Evolutionary conservation across 2,329 filamentous ascomycete genomes (phyloP).

Genomic region (Raffaelea arxii): DNA sequence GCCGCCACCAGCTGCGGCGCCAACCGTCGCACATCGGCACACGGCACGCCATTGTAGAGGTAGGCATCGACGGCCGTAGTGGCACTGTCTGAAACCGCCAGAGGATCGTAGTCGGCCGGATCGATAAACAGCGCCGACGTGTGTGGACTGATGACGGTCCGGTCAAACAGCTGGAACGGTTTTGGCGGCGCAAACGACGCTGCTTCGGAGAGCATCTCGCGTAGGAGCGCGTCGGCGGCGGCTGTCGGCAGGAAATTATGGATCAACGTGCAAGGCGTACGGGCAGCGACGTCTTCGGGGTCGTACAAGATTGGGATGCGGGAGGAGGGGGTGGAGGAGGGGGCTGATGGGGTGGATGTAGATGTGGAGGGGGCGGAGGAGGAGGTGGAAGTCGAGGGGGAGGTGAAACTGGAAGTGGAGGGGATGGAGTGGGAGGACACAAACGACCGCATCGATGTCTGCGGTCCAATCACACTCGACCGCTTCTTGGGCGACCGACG

Average conservation of each 20-base stretch:
- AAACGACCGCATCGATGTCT: constrained; percentile 54
- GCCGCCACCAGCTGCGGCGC: constrained; percentile 66
- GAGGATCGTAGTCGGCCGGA: constrained; percentile 47
- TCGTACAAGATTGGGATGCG: constrained; percentile 77
- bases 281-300: constrained; percentile 66
- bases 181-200: constrained; percentile 53
- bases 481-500: constrained; percentile 17
- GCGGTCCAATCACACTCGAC: constrained; percentile 33
- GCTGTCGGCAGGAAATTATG: constrained; percentile 75
- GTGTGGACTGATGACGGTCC: constrained; percentile 76
- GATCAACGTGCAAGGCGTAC: constrained; percentile 86
- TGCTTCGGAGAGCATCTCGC: constrained; percentile 61
- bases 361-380: too few relatives aligned
- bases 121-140: constrained; percentile 78
- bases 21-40: constrained; percentile 67
- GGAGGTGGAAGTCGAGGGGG: constrained; percentile 4
- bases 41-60: constrained; percentile 68
- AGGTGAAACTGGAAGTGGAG: too few relatives aligned
- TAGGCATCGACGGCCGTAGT: constrained; percentile 35
- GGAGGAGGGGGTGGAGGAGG: constrained; percentile 57
- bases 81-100: too few relatives aligned
- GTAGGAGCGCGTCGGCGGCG: constrained; percentile 63
- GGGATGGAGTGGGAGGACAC: constrained; percentile 15
- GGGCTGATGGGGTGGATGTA: not conserved
- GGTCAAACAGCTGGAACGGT: constrained; percentile 78